phyloP scores from a whole-genome alignment of 1,139 yeast species.

The Pneumocystis carinii region DNA sequence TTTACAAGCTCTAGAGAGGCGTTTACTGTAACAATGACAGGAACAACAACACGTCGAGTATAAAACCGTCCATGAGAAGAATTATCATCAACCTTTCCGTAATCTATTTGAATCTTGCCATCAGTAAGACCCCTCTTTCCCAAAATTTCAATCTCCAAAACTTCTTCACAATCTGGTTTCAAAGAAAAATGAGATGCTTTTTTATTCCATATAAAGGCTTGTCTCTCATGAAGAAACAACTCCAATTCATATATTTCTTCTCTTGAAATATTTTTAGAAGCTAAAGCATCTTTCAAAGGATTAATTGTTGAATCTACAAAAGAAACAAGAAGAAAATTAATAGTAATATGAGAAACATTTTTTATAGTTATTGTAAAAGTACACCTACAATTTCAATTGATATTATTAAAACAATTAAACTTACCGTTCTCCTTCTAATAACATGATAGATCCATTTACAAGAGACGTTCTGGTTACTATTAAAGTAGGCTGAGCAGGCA shows the following conservation, averaged over 20 bases:
- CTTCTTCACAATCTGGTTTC: constrained; percentile 14
- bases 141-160: constrained; percentile 42
- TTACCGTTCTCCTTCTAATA: constrained; percentile 63
- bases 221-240: constrained; percentile 44
- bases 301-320: constrained; percentile 65
- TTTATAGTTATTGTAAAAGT: constrained; percentile 37
- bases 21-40: constrained; percentile 51
- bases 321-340: constrained; percentile 45
- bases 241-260: constrained; percentile 64
- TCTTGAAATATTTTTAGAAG: constrained; percentile 25
- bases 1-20: constrained; percentile 62
- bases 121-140: constrained; percentile 65
- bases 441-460: constrained; percentile 54
- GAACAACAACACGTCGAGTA: constrained; percentile 44
- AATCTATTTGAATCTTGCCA: constrained; percentile 52
- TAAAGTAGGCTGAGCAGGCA: constrained; percentile 54
- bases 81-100: constrained; percentile 29
- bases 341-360: constrained; percentile 41
- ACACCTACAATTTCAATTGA: neutral
- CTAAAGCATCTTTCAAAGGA: constrained; percentile 36
- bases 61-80: constrained; percentile 20
- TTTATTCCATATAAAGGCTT: constrained; percentile 33
- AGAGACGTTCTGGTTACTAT: constrained; percentile 40
- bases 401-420: constrained; percentile 9
- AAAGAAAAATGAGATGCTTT: constrained; percentile 11